Base-by-base conservation (phyloP, 2,329 filamentous ascomycete genomes). In the Talaromyces funiculosus region DNA sequence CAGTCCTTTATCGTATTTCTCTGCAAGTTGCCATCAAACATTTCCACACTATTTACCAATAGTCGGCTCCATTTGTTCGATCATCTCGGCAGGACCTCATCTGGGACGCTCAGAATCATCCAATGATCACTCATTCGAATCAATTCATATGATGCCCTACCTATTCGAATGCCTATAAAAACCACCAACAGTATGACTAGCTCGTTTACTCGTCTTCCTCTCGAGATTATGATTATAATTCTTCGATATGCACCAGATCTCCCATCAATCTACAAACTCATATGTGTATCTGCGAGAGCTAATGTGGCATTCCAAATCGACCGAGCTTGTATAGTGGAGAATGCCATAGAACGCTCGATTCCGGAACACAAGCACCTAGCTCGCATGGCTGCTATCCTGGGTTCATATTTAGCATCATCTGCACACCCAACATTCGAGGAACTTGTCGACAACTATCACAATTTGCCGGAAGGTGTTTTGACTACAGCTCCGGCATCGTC, bases 311-410 rank as follows among this genome's bases (percentile, higher is more conserved):
- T 61, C 9, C 18, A 55, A 9, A 18, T 49, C 31, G 38, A 47
- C 24, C 1, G 47, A 33, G 22, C 29, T 22, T 16, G 3, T 59
- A 55, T 62, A 40, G 43, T 62, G 9, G 55, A 62, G 8, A 22
- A 49, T 9, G 29, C 49, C 14, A 49, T 62, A 38, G 31, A 62
- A 38, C 38, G 56, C 31, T 59, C 56, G n/a, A 62, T 55, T 12
- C 60, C 55, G 10, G 37, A 59, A 37, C 59, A 59, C 31, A 62
- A 51, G 24, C 38, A 59, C 33, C 43, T 59, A 24, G 60, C 55
- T 38, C 60, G 60, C 49, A 55, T 59, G 47, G 47, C 59, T 49
- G 16, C 24, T 33, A 54, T 61, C n/a, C 26, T 61, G 55, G 60
- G 60, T 9, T 53, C 54, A 18, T 53, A 20, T 29, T 49, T 24